A percentile compares a stretch with the other conserved stretches of the same genome.
Conservation (phyloP, 768 basidiomycete genomes). For the Auriscalpium orientale region DNA sequence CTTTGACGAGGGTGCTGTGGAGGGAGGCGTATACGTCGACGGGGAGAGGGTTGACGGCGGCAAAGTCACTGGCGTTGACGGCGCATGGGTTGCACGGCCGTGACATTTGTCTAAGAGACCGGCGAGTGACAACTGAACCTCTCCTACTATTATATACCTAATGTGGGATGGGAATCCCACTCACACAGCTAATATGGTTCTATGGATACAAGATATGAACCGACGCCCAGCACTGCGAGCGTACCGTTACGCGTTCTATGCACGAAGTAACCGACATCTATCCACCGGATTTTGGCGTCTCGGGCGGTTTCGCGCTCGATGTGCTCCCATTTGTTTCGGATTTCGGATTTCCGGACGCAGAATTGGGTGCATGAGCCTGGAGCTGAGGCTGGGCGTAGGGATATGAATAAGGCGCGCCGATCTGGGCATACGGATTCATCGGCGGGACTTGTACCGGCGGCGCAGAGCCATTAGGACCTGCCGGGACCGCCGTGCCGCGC, state of each 20-base stretch:
- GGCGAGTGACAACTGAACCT: no score
- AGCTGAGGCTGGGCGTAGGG: conserved; percentile 3
- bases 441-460: conserved; percentile 16
- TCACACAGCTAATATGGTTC: not conserved
- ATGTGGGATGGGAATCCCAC: not conserved
- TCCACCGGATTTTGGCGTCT: not conserved
- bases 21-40: conserved; percentile 10
- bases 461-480: conserved; percentile 19
- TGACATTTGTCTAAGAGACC: no score
- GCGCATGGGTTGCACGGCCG: conserved; percentile 2
- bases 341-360: not conserved
- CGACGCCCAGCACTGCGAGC: not conserved
- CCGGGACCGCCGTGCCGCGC: conserved; percentile 20
- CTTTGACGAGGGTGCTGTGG: not conserved
- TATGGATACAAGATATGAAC: not conserved
- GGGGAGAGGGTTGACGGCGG: not conserved
- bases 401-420: conserved; percentile 14
- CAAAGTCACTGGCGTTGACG: conserved; percentile 2
- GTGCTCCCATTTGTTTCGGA: not conserved
- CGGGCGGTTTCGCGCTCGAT: not conserved
- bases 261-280: not conserved
- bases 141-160: no score
- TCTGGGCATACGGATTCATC: conserved; percentile 9
- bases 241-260: not conserved
- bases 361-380: not conserved